These are phyloP conservation scores for Suillus alpinus DNA, from an alignment of 768 basidiomycete species.

Conservation along the genomic window DNA sequence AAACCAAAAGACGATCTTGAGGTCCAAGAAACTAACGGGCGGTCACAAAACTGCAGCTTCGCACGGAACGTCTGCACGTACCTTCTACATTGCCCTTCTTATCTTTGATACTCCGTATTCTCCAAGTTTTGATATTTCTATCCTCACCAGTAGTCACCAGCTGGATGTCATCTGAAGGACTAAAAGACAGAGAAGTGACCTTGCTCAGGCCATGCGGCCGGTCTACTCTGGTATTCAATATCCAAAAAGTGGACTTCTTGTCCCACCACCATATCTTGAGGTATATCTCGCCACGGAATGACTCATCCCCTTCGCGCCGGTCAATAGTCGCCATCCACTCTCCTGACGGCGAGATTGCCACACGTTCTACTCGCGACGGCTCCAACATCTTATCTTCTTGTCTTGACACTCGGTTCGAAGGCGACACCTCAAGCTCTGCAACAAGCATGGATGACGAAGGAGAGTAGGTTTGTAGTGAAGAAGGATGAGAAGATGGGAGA, in stretches of 20 bases:
- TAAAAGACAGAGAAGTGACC: conserved; percentile 70
- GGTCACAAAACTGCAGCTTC: conserved; percentile 1
- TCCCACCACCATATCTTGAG: conserved; percentile 94
- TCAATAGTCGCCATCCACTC: conserved; percentile 95
- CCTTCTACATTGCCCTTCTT: conserved; percentile 53
- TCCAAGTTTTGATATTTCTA: conserved; percentile 80
- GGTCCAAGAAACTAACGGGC: conserved; percentile 60
- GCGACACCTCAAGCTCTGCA: conserved; percentile 88
- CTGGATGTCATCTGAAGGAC: conserved; percentile 43
- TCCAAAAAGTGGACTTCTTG: conserved; percentile 56
- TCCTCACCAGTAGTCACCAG: conserved; percentile 78
- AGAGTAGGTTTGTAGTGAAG: conserved; percentile 90
- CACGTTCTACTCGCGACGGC: conserved; percentile 70
- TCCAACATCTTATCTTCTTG: conserved; percentile 75
- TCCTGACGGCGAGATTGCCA: conserved; percentile 62
- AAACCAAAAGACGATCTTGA: conserved; percentile 69
- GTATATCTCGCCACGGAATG: conserved; percentile 65
- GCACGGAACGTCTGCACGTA: conserved; percentile 26
- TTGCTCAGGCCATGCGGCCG: conserved; percentile 71
- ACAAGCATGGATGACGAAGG: conserved; percentile 66
- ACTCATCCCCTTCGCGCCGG: conserved; percentile 61
- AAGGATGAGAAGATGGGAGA: conserved; percentile 91
- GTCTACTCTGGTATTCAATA: conserved; percentile 86
- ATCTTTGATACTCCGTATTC: conserved; percentile 45
- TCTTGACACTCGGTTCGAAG: conserved; percentile 87